Evolutionary conservation across 306 rosid species (phyloP).

Genomic region (Hippophae rhamnoides): DNA sequence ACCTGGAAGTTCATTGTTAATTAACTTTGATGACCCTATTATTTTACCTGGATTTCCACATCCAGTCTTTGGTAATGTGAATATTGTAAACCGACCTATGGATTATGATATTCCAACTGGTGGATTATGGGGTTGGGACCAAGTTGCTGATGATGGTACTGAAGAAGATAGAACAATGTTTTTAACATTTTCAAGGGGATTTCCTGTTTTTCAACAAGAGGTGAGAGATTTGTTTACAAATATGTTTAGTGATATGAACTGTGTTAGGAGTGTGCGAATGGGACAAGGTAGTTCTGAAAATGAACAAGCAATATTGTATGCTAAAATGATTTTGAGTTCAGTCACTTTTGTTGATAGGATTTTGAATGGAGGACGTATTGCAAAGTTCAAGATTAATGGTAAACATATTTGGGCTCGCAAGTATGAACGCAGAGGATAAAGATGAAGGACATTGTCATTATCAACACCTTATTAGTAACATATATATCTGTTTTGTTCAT

Average conservation of each 20-base stretch:
- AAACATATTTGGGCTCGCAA: conserved; percentile 66
- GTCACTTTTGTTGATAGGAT: conserved; percentile 30
- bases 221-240: conserved; percentile 21
- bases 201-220: conserved; percentile 35
- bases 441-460: background rate
- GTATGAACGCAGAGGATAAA: conserved; percentile 36
- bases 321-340: conserved; percentile 33
- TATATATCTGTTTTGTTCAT: too few species aligned
- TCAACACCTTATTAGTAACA: too few species aligned
- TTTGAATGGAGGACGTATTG: conserved; percentile 26
- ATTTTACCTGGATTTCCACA: conserved; percentile 45
- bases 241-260: conserved; percentile 15
- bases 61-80: conserved; percentile 35
- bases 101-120: conserved; percentile 10
- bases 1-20: background rate
- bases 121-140: conserved; percentile 24
- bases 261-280: conserved; percentile 38
- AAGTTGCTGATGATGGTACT: conserved; percentile 1
- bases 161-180: conserved; percentile 52
- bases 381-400: conserved; percentile 40
- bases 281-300: conserved; percentile 7
- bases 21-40: conserved; percentile 1
- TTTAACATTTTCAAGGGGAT: conserved; percentile 54
- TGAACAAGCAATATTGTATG: conserved; percentile 39
- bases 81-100: conserved; percentile 14